Evolutionary conservation across 1,284 basidiomycete species (phyloP).

Genomic region (Trametes pubescens): DNA sequence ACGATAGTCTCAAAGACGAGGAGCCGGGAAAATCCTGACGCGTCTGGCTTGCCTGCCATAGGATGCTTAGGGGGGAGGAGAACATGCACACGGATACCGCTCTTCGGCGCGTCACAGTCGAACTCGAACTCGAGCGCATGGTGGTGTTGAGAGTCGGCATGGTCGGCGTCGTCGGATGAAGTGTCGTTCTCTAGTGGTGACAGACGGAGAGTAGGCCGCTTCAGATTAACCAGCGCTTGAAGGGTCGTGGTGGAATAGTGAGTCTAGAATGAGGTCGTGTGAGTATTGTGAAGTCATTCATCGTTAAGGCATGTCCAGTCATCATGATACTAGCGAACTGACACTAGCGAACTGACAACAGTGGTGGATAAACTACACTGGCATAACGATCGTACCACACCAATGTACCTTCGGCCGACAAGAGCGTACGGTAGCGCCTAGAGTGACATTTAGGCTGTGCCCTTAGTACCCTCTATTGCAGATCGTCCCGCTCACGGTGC

Average conservation of each 20-base stretch:
- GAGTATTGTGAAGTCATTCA: neutral
- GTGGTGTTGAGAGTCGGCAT: constrained; percentile 57
- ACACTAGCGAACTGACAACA: too few relatives aligned
- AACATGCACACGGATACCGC: constrained; percentile 78
- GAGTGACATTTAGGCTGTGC: constrained; percentile 1
- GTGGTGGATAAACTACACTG: too few relatives aligned
- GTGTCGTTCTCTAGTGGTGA: constrained; percentile 67
- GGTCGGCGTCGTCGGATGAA: constrained; percentile 50
- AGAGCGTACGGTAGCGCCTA: neutral
- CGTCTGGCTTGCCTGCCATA: constrained; percentile 48
- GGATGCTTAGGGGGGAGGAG: constrained; percentile 69
- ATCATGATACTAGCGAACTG: too few relatives aligned
- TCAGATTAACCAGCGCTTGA: constrained; percentile 91
- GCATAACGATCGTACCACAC: too few relatives aligned
- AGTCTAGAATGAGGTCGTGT: constrained; percentile 49
- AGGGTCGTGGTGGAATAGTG: constrained; percentile 88
- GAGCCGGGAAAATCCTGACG: constrained; percentile 57
- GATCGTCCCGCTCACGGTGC: too few relatives aligned
- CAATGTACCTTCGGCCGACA: neutral
- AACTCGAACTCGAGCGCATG: constrained; percentile 89
- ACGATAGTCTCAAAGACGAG: constrained; percentile 78
- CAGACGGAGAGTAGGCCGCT: constrained; percentile 80
- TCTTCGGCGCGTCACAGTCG: constrained; percentile 87
- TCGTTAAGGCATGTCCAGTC: neutral
- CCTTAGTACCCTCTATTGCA: neutral